Percentiles rank a stretch among this genome's conserved stretches.
These are phyloP conservation scores for Calocybe gangraenosa DNA, from an alignment of 768 basidiomycete genomes.

Conservation along the genomic window DNA sequence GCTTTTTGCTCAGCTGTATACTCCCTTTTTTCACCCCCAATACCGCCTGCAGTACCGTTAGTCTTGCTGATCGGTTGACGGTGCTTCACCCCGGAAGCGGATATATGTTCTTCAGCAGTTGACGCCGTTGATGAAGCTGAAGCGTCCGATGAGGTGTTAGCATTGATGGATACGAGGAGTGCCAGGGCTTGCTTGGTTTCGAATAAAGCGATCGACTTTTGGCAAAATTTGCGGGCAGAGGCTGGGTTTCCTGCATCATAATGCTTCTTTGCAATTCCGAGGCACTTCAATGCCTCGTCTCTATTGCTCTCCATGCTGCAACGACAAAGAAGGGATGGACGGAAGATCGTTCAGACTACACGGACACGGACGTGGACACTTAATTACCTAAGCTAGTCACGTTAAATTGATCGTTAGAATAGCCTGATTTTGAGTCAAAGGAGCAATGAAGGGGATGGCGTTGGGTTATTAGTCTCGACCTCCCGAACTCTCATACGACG, in stretches of 20 bases:
- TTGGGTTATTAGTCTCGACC: too few relatives aligned
- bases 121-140: slow-evolving; percentile 37
- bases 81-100: slow-evolving; percentile 68
- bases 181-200: slow-evolving; percentile 70
- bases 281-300: slow-evolving; percentile 83
- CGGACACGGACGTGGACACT: slow-evolving; percentile 11
- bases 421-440: too few relatives aligned
- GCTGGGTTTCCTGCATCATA: slow-evolving; percentile 65
- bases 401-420: too few relatives aligned
- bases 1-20: slow-evolving; percentile 82
- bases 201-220: slow-evolving; percentile 83
- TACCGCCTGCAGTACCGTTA: slow-evolving; percentile 49
- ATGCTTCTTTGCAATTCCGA: slow-evolving; percentile 75
- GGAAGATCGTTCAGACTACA: slow-evolving; percentile 5
- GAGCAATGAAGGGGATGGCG: too few relatives aligned
- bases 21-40: slow-evolving; percentile 73
- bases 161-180: slow-evolving; percentile 64
- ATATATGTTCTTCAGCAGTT: slow-evolving; percentile 60
- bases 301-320: slow-evolving; percentile 77
- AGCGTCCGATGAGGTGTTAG: slow-evolving; percentile 44
- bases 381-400: too few relatives aligned
- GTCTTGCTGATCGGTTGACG: slow-evolving; percentile 36
- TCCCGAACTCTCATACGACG: too few relatives aligned
- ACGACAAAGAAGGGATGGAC: slow-evolving; percentile 2
- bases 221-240: slow-evolving; percentile 83